Conservation (phyloP, 1,284 basidiomycete species). For the Entoloma clypeatum region DNA sequence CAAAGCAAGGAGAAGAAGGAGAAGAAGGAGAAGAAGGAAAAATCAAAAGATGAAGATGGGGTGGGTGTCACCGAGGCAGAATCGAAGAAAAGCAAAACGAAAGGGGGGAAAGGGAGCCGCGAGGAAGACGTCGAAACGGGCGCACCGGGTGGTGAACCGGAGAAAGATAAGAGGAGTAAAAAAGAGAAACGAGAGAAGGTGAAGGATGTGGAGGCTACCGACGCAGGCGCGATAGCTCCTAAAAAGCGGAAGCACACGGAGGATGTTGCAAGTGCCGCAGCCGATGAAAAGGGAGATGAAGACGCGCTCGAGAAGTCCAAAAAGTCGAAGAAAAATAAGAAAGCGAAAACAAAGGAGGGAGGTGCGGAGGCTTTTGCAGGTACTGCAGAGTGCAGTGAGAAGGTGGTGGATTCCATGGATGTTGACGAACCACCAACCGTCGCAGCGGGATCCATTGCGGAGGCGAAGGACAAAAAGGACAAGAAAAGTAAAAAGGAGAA, state of each 20-base stretch:
- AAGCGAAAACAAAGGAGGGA: constrained; percentile 11
- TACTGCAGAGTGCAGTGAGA: too few species aligned
- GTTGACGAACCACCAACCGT: constrained; percentile 3
- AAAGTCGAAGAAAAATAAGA: constrained; percentile 18
- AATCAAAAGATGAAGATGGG: constrained; percentile 17
- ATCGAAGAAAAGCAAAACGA: constrained; percentile 15
- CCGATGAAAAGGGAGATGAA: background rate
- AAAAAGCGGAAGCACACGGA: constrained; percentile 26
- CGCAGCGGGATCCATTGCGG: background rate
- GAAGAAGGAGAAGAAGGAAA: constrained; percentile 25
- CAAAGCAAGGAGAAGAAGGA: constrained; percentile 14
- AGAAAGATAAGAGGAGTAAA: constrained; percentile 14
- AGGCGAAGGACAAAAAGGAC: constrained; percentile 21
- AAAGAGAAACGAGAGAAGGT: constrained; percentile 17
- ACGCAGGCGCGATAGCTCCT: constrained; percentile 17
- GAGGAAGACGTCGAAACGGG: constrained; percentile 2
- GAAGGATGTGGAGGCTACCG: constrained; percentile 18
- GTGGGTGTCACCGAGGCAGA: constrained; percentile 11
- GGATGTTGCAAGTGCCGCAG: constrained; percentile 1
- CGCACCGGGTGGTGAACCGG: constrained; percentile 7
- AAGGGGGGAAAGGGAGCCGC: constrained; percentile 18
- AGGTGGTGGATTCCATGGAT: constrained; percentile 14
- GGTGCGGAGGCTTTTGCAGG: constrained; percentile 17
- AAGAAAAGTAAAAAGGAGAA: constrained; percentile 21
- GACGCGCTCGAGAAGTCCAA: constrained; percentile 13